Base-by-base conservation (phyloP, 495 filamentous ascomycete genomes). In the Talaromyces liani region DNA sequence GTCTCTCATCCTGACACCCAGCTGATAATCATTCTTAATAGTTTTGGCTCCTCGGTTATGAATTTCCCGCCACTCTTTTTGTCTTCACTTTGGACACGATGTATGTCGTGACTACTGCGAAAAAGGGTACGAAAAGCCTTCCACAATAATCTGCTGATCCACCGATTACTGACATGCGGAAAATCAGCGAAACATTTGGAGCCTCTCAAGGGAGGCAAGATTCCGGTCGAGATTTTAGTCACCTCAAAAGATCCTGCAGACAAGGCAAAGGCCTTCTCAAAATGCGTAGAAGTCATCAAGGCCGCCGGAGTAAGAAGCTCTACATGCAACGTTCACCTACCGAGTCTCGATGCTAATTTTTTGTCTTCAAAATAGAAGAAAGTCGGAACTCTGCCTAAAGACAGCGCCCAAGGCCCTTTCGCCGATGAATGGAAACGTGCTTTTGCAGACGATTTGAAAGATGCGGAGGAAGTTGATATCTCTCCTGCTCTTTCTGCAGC, bases 11-110 rank as follows among this genome's bases (percentile, higher is more conserved):
- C n/a, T 47, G 9, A 24, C 5, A 33, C 25, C 16, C 47, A 29
- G 34, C 62, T 33, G 29, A 47, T 61, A 51, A 65, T 67, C 61
- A 68, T 66, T 63, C 70, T 31, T 4, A 65, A 47, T 77, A 98
- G 92, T 96, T 97, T 78, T 99, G 94, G 94, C 82, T 99, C 57
- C 84, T 99, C 64, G 94, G 94, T 66, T 99, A 98, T 81, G 94
- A 99, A 72, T 99, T 99, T 69, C 94, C 94, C 51, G 91, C 94
- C 14, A 98, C 94, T 0, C 81, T 98, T 47, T 88, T 99, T 75
- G 81, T 99, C 53, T 83, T 98, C 68, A 97, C 95, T 9, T 84
- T 86, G 58, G 95, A 98, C 61, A 82, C 84, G 60, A 78, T 98
- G 65, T 93, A 92, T 73, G 86, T 97, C 58, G 87, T 98, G 61